Base-by-base conservation (phyloP, 805 yeast genomes). In the Metschnikowia lachancei region DNA sequence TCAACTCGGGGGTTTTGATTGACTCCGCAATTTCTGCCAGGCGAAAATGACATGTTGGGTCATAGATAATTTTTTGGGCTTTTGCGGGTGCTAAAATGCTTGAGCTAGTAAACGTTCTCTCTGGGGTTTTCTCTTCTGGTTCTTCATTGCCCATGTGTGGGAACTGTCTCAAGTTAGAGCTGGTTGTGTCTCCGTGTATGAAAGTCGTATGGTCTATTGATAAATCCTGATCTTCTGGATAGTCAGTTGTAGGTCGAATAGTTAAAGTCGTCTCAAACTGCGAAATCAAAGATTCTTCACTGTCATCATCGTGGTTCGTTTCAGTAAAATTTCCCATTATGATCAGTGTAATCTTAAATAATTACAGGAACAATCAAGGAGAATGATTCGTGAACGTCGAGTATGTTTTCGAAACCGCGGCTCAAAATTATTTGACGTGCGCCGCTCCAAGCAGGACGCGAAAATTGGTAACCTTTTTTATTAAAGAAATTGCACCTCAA, bases 201-300 rank as follows among this genome's bases (percentile, higher is more conserved):
- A 67, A 55, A 3, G 67, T 61, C 3, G 70, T 64, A 51, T 69
- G 76, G 47, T 72, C 75, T 48, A 72, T 70, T 17, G 76, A 69
- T 29, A 70, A 50, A 46, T 70, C 75, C 29, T 53, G 59, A 29
- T 53, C 53, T 29, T 64, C 74, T 10, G 59, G 59, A 17, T 54
- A 51, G 13, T 69, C 75, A 44, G 65, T 63, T 22, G 70, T 55
- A 2, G 76, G 72, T 34, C 65, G 54, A 47, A 72, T 70, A 30
- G 71, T 69, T 36, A 72, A 61, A 0, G 76, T 72, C 3, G 76
- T 70, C 53, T 72, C 76, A 49, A 72, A 72, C 52, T 70, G 75
- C 6, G 74, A 64, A 11, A 56, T 52, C 9, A 55, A 46, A 12
- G 57, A 54, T 22, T 53, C 58, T 22, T 54, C 58, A 34, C 48